Base-by-base conservation (phyloP, 179 eudicot genomes). In the Vitellaria paradoxa region DNA sequence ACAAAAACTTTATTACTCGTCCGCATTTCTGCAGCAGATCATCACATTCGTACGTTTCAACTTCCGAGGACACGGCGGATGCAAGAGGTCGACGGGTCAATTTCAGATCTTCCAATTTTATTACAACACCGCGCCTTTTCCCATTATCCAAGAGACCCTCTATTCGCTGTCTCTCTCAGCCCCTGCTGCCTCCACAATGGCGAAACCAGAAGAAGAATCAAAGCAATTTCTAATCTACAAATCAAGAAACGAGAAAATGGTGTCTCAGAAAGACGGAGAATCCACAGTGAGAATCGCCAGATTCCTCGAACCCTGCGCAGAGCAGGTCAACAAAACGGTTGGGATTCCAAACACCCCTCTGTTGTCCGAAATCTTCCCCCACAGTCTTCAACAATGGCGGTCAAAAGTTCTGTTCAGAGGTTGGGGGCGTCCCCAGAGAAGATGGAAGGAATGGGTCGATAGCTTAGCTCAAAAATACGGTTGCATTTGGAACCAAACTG, bases 391-490 rank as follows among this genome's bases (percentile, higher is more conserved):
- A 63, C 56, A 63, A 10, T 64, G 76, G 70, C 77, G 70, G 2
- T 37, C 72, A 24, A 14, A 73, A 13, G 81, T 79, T 13, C 13
- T 46, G 1, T 79, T 72, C 61, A 65, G 13, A n/a, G 81, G 77
- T 6, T 72, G 77, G 72, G 42, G 23, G 0, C 5, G 0, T 7
- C 81, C 77, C 0, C 81, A 62, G 18, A 56, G n/a, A 2, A 55
- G 37, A 37, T 79, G 82, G 82, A 9, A 20, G 8, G 40, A 57
- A 57, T 73, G 76, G 76, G 68, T 73, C 14, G 67, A 73, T 0
- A 23, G 8, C 21, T 45, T 73, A 14, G 21, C 56, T 0, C 9
- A 45, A 9, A 73, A 60, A 20, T 15, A 73, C 21, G 42, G 68
- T 8, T 4, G 65, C 47, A 40, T 76, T 21, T 76, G 79, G 73